These are phyloP conservation scores for Detonula confervacea DNA, from an alignment of 352 stramenopile species.

Conservation along the genomic window DNA sequence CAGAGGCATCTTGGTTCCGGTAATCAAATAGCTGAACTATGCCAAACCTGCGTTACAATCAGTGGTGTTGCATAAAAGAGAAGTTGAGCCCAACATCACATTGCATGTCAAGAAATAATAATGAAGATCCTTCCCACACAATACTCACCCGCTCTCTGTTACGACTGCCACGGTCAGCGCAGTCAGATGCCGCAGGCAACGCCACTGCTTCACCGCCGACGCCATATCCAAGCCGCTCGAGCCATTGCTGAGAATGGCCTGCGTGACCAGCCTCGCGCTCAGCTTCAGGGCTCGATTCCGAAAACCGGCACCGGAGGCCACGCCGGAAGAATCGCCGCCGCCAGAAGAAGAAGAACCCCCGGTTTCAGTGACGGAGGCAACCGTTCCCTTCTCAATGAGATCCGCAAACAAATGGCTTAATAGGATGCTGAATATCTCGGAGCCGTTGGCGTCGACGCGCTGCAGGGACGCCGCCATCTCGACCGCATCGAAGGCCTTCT, in stretches of 20 bases:
- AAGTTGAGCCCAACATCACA: background rate
- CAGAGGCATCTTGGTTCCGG: slow-evolving; percentile 57
- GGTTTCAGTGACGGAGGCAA: slow-evolving; percentile 53
- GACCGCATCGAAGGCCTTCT: slow-evolving; percentile 67
- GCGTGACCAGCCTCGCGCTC: slow-evolving; percentile 79
- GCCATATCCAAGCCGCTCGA: slow-evolving; percentile 61
- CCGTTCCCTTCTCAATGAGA: slow-evolving; percentile 76
- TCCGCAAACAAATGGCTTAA: slow-evolving; percentile 80
- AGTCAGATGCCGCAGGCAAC: slow-evolving; percentile 74
- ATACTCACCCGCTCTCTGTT: slow-evolving; percentile 69
- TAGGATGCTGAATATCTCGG: slow-evolving; percentile 77
- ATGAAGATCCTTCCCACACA: too few relatives aligned
- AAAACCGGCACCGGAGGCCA: background rate
- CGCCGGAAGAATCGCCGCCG: slow-evolving; percentile 20
- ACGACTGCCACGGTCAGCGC: slow-evolving; percentile 74
- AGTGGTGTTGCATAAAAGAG: too few relatives aligned
- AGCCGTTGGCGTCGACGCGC: slow-evolving; percentile 76
- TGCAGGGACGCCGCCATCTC: slow-evolving; percentile 81
- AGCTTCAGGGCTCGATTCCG: slow-evolving; percentile 74
- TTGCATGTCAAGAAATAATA: too few relatives aligned
- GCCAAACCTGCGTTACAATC: slow-evolving; percentile 53
- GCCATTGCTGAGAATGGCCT: slow-evolving; percentile 76
- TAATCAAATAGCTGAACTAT: slow-evolving; percentile 78
- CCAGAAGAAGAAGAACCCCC: slow-evolving; percentile 17
- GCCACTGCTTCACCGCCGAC: slow-evolving; percentile 77